Base-by-base conservation (phyloP, 352 stramenopile species). In the Globisporangium spiculum region DNA sequence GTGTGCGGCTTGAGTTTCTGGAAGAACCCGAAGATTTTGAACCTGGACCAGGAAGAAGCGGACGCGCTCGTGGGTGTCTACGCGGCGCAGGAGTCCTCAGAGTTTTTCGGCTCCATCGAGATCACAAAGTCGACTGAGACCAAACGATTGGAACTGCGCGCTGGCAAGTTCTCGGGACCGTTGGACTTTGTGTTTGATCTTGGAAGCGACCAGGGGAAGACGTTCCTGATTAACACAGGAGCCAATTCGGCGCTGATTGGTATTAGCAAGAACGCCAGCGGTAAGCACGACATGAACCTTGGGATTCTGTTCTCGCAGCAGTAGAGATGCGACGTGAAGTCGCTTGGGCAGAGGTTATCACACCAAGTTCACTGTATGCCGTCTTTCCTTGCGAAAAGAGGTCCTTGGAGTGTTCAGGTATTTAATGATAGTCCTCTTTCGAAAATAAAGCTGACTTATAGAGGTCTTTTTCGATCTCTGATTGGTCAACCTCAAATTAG, bases 21-120 rank as follows among this genome's bases (percentile, higher is more conserved):
- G 78, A 80, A 78, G 41, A 72, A 88, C 22, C 67, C 69, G 1
- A 65, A 71, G 10, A 68, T 66, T 24, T 36, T 76, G 2, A 20
- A 50, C 20, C 70, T 91, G 10, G 71, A 64, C 7, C 56, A 50
- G 0, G 62, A 68, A 1, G 74, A 79, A 26, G 70, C 24, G 1
- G 59, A 75, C 6, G 67, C 68, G n/a, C 73, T 90, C 22, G 64
- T 86, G 1, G 84, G 84, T 0, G 70, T 65, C 32, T 93, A 90
- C 63, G 41, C 66, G 26, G 67, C 81, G 18, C 66, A 75, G 18
- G 71, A 58, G 0, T 89, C 79, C 2, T 44, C 67, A 2, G 73
- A 58, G 9, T 91, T 75, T 60, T 91, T 78, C 55, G 70, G 69
- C 4, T 71, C 66, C 6, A 52, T 84, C 50, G 52, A 67, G 34